Evolutionary conservation across 2,329 filamentous ascomycete species (phyloP), one percentile per base, ranked within the genome.

Genomic region (Biscogniauxia marginata): DNA sequence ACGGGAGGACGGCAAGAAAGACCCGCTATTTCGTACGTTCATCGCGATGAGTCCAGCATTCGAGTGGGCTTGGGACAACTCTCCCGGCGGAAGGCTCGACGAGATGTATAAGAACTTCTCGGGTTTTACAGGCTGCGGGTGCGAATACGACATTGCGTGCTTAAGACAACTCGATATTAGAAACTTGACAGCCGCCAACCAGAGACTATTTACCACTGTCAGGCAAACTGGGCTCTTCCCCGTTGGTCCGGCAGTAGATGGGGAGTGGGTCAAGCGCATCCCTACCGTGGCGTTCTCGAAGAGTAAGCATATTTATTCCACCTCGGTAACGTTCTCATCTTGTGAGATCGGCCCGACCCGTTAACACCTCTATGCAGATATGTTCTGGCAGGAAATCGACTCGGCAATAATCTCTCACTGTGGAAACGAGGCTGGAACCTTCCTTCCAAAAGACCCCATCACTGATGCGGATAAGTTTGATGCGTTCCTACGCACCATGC

Each of bases 1-100:
- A n/a, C 73, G 74, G 0, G 66, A 76, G 21, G 74, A 75, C 1
- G 79, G 79, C 1, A 69, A 65, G 4, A 65, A 71, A 16, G 71
- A 78, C 47, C 78, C 79, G 1, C 65, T 77, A 1, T 82, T 81
- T 65, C 50, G 21, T 3, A 60, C 45, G 5, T 55, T 66, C 61
- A 20, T 64, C 65, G 52, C 72, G 65, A 21, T 67, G 73, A 47
- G 47, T 73, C 24, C 67, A 67, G 60, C 71, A 67, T 49, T 57
- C 25, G 46, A 60, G 30, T 60, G 54, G 54, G 23, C 70, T 69
- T 22, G 74, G 67, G 11, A 69, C 65, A 55, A 58, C 57, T 52
- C 30, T 59, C 21, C 25, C 9, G 19, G 43, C 1, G 58, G 60
- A 21, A 19, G 24, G 8, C 53, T 70, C 9, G 65, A 72, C 46